Base-by-base conservation (phyloP, 2,329 filamentous ascomycete species). In the Aspergillaceae sp. region DNA sequence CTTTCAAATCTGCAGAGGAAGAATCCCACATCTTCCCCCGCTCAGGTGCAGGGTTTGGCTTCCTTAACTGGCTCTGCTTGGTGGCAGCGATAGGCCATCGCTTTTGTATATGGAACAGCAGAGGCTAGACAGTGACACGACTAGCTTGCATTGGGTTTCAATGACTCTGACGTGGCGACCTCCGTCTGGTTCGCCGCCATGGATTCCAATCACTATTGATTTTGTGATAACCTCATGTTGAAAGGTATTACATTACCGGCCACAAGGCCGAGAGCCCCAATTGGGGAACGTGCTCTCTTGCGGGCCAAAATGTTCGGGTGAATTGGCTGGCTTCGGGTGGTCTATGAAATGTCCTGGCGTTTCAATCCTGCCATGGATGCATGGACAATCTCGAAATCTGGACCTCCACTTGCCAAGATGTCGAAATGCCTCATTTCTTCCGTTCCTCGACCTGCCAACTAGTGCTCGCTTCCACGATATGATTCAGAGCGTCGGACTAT, bases 1-100 rank as follows among this genome's bases (percentile, higher is more conserved):
- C 64, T 62, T 51, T 59, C 55, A 60, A 54, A 51, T 56, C 63
- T 68, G 65, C 65, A 68, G 60, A 65, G 47, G 53, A 55, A 56
- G 61, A 58, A 61, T 65, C 56, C 60, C 58, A 61, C 65, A 66
- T 66, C 50, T 54, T 56, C 45, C 60, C 58, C 59, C 59, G 56
- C 60, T 60, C 56, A 60, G 58, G 57, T 66, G 62, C 64, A 64
- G 60, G 61, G 61, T 60, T 59, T 53, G 55, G 52, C 49, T 47
- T 57, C 54, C 51, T 50, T 54, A 44, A 53, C 53, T 56, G 58
- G 52, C 54, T 49, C 45, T 46, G 43, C 52, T 55, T 50, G 54
- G 48, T 44, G 40, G 47, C 55, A 55, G 53, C 62, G 62, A 66
- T 66, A 64, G 59, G 62, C 56, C 47, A 45, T 54, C 48, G 47